Conservation (phyloP, 2,329 filamentous ascomycete genomes). For the Talaromyces islandicus region DNA sequence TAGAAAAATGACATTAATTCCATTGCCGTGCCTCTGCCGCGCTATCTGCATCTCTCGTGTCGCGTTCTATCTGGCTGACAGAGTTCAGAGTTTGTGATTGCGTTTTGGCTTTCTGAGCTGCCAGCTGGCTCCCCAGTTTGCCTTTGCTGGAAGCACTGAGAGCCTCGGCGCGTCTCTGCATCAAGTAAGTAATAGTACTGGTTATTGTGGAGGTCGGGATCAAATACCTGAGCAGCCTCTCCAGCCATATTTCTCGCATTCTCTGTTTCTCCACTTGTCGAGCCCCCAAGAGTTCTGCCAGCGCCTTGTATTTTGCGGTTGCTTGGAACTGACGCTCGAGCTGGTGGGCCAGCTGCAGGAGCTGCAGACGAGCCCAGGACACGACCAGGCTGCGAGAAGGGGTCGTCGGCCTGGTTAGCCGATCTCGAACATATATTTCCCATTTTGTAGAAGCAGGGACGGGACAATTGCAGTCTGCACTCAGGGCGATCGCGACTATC, state of each 20-base stretch:
- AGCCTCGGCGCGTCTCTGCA: constrained; percentile 60
- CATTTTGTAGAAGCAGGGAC: constrained; percentile 47
- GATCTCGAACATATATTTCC: constrained; percentile 80
- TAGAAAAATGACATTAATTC: constrained; percentile 38
- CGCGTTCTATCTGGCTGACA: constrained; percentile 60
- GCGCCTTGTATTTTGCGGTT: constrained; percentile 44
- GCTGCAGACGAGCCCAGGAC: constrained; percentile 56
- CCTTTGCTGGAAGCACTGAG: constrained; percentile 47
- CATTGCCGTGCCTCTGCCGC: constrained; percentile 53
- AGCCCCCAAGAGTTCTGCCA: constrained; percentile 59
- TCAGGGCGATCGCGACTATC: background rate
- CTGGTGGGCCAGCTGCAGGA: constrained; percentile 36
- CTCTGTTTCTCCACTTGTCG: constrained; percentile 26
- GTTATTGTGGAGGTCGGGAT: background rate
- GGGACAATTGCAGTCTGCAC: background rate
- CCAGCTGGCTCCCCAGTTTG: constrained; percentile 65
- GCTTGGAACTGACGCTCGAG: constrained; percentile 41
- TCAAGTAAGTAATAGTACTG: background rate
- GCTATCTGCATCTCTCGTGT: constrained; percentile 62
- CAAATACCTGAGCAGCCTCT: constrained; percentile 72
- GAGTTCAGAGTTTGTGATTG: constrained; percentile 62
- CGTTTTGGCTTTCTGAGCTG: constrained; percentile 70
- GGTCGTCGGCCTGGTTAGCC: constrained; percentile 48
- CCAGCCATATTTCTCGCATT: constrained; percentile 71
- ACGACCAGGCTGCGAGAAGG: constrained; percentile 68